Base-by-base conservation (phyloP, 179 eudicot species). In the Beta macrorhiza region DNA sequence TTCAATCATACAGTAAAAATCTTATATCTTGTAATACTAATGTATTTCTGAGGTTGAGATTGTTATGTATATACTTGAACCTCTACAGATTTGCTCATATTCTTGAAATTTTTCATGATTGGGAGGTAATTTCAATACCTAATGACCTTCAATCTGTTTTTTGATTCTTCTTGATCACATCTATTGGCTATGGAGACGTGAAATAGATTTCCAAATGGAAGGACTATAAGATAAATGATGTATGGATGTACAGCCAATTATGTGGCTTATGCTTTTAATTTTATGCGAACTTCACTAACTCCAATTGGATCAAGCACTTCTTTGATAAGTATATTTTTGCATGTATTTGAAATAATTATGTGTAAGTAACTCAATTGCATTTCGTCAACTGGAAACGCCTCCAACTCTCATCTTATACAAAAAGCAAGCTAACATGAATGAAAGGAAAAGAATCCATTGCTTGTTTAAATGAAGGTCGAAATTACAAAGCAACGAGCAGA, bases 401-500 rank as follows among this genome's bases (percentile, higher is more conserved):
- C 29, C n/a, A 71, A 47, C 5, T 61, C 51, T 49, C n/a, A n/a
- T 76, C 53, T 57, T 55, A 65, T 22, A 22, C 22, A 80, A 64
- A 63, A 72, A 72, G 58, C 16, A 70, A 57, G 52, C 37, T 2
- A 77, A 72, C 63, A 65, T 73, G 86, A 78, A 81, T 78, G 49
- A 63, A 80, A 25, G 8, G 22, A 51, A 84, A 74, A 79, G n/a
- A 79, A 82, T 79, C 68, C 73, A 79, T 20, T 7, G 72, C 61
- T 76, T 77, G 29, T 80, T 45, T 51, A 74, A 67, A 79, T 74
- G 44, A 22, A 67, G 65, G 59, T 75, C 71, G 67, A 64, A 82
- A 45, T 85, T 85, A 82, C 16, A 75, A 81, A 82, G 74, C 57
- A 67, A 86, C 85, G 69, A 91, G 76, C 65, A 91, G 76, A 59